Base-by-base conservation (phyloP, 2,329 filamentous ascomycete genomes). In the Emydomyces testavorans region DNA sequence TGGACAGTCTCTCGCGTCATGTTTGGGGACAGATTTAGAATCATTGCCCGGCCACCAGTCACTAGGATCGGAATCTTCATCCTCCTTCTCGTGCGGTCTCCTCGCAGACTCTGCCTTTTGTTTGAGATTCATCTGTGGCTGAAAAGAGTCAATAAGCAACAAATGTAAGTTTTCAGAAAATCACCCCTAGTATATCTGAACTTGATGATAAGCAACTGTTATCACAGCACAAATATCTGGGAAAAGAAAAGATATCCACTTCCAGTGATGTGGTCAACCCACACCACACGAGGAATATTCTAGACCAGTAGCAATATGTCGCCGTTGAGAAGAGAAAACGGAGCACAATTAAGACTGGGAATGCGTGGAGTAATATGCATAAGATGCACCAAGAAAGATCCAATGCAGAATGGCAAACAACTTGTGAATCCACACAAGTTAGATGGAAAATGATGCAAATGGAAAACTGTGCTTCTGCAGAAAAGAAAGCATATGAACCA, bases 41-140 rank as follows among this genome's bases (percentile, higher is more conserved):
- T 63, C 62, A 38, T 56, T 53, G 42, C 55, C 56, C 32, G 49
- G 31, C 28, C 59, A 60, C 52, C 63, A 66, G 8, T 61, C 57
- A 21, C 62, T 55, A 50, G 61, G 60, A 34, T 66, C 65, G 6
- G 61, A 52, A 31, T 58, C 54, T 46, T 67, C 65, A 42, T 67
- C 64, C 49, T 66, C 60, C 29, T 62, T 61, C 28, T 56, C 54
- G 46, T 57, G 58, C 46, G 59, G 52, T 32, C 45, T 40, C 49
- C 60, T 55, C 44, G 58, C 55, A 43, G 67, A 63, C 54, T 67
- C 67, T 24, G 65, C 62, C 44, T 63, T 64, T 52, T 66, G 65
- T 48, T 49, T 48, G 36, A 67, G 60, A 56, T 67, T 63, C 66
- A 68, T 68, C 18, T 39, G 36, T 38, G 31, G 18, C 46, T 37